phyloP scores from a whole-genome alignment of 106 monocot genomes.

The Alisma plantagoaquatica region DNA sequence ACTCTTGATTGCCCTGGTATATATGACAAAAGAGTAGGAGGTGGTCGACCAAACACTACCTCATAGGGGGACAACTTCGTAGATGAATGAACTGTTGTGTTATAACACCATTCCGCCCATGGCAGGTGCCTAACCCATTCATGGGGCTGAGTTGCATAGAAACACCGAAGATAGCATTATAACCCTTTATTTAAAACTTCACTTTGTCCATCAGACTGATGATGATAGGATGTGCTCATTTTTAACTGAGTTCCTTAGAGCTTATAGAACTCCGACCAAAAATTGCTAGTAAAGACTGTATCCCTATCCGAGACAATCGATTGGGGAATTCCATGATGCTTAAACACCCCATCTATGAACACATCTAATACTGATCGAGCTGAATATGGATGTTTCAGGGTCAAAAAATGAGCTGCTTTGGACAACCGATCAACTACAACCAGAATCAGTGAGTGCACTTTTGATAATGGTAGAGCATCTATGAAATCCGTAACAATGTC shows the following conservation, averaged over 20 bases:
- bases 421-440: background rate
- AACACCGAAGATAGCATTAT: too few species aligned
- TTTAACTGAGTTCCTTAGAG: background rate
- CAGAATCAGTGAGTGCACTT: background rate
- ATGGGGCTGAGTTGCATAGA: too few species aligned
- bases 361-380: too few species aligned
- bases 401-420: background rate
- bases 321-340: background rate
- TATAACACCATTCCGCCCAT: too few species aligned
- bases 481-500: constrained; percentile 1
- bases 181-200: too few species aligned
- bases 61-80: too few species aligned
- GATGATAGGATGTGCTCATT: background rate
- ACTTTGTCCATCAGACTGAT: background rate
- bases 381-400: too few species aligned
- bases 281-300: background rate
- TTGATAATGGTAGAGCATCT: background rate
- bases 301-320: background rate
- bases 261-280: background rate
- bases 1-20: too few species aligned
- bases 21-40: too few species aligned
- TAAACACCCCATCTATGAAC: background rate
- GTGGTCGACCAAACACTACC: too few species aligned
- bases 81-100: too few species aligned
- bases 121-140: too few species aligned